Evolutionary conservation across 139 green algal species (phyloP).

Genomic region (Dunaliella primolecta): DNA sequence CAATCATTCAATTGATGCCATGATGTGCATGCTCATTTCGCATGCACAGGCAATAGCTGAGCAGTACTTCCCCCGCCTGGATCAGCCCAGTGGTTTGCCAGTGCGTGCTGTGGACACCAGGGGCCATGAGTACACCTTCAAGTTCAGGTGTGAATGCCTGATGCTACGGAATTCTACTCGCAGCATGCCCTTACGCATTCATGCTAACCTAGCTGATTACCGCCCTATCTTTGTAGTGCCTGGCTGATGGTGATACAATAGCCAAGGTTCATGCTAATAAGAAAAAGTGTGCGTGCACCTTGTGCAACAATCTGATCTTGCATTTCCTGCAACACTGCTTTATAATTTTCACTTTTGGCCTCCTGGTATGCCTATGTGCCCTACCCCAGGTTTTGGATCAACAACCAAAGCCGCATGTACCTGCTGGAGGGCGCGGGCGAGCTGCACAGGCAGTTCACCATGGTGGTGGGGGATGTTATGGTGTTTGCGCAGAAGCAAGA

Average conservation of each 20-base stretch:
- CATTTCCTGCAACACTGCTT: no score
- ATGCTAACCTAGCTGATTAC: no score
- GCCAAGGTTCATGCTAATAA: no score
- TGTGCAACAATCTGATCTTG: no score
- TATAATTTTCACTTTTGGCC: no score
- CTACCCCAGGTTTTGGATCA: slow-evolving; percentile 66
- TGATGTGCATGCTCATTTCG: background rate
- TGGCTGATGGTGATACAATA: no score
- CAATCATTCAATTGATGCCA: no score
- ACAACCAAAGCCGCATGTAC: slow-evolving; percentile 72
- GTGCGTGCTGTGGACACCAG: slow-evolving; percentile 49
- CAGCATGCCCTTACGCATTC: no score
- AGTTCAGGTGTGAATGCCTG: slow-evolving; percentile 56
- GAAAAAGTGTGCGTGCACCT: no score
- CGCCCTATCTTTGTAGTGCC: no score
- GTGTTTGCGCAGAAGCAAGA: slow-evolving; percentile 66
- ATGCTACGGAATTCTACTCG: no score
- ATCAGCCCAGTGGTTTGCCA: slow-evolving; percentile 43
- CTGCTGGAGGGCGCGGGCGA: slow-evolving; percentile 61
- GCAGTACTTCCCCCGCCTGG: slow-evolving; percentile 57
- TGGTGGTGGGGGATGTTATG: slow-evolving; percentile 65
- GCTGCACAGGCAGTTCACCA: slow-evolving; percentile 57
- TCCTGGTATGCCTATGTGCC: no score
- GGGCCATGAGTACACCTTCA: slow-evolving; percentile 52
- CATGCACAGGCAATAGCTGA: slow-evolving; percentile 51